These are phyloP conservation scores for Kingdonia uniflora DNA, from an alignment of 164 flowering plant species.

Conservation along the genomic window DNA sequence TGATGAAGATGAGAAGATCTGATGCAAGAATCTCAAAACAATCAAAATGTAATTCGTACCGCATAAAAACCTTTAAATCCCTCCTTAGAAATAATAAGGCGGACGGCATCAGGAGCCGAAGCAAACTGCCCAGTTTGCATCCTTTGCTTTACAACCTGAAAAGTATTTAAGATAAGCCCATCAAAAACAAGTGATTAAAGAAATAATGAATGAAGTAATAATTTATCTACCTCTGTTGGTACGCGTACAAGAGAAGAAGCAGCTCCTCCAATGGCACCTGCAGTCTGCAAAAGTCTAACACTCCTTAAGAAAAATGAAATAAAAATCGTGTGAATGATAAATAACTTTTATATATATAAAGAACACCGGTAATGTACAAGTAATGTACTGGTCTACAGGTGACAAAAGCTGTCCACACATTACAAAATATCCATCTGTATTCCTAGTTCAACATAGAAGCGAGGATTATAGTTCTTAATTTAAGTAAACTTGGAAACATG, in stretches of 20 bases:
- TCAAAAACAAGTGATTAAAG: neutral
- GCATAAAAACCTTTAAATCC: constrained; percentile 90
- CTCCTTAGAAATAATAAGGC: constrained; percentile 62
- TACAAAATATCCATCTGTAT: too few species aligned
- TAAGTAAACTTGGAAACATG: too few species aligned
- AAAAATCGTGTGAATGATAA: neutral
- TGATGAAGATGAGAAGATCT: constrained; percentile 1
- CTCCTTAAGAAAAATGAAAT: neutral
- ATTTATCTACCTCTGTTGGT: constrained; percentile 70
- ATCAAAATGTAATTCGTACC: constrained; percentile 25
- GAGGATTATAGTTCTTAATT: too few species aligned
- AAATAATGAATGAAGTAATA: neutral
- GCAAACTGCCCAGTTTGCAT: constrained; percentile 87
- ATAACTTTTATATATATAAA: too few species aligned
- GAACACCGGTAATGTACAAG: too few species aligned
- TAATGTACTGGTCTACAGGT: too few species aligned
- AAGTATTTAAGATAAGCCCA: constrained; percentile 2
- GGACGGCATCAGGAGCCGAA: constrained; percentile 79
- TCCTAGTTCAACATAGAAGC: too few species aligned
- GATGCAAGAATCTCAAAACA: too few species aligned
- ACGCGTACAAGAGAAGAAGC: constrained; percentile 94
- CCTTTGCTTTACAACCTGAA: constrained; percentile 84
- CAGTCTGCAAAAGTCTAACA: constrained; percentile 42
- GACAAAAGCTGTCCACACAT: too few species aligned
- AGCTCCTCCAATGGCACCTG: constrained; percentile 85